Conservation (phyloP, 345 rosid genomes). For the Excoecaria agallocha region DNA sequence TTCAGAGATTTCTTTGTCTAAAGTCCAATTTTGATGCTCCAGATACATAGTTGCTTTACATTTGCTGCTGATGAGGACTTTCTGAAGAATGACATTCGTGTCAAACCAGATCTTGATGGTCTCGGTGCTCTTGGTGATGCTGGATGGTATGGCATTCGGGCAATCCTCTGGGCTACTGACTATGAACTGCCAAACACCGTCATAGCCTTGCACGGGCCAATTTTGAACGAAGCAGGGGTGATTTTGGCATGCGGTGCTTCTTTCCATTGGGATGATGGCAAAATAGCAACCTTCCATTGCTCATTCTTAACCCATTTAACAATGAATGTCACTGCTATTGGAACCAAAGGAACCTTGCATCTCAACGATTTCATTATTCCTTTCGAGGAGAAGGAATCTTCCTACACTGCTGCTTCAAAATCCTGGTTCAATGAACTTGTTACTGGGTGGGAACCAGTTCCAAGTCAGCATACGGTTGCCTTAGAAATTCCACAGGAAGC, state of each 20-base stretch:
- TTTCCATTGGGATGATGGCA: conserved; percentile 62
- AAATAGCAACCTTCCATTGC: conserved; percentile 59
- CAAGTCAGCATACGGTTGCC: conserved; percentile 46
- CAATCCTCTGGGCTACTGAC: conserved; percentile 52
- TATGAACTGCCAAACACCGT: conserved; percentile 65
- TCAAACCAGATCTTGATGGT: conserved; percentile 77
- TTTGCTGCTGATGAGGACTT: conserved; percentile 49
- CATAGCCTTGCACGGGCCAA: conserved; percentile 43
- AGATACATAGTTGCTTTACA: conserved; percentile 64
- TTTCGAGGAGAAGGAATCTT: conserved; percentile 54
- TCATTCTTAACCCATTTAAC: conserved; percentile 76
- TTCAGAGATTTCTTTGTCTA: neutral
- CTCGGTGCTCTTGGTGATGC: conserved; percentile 85
- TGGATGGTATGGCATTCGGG: conserved; percentile 81
- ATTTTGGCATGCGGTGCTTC: conserved; percentile 69
- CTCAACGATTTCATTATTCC: conserved; percentile 71
- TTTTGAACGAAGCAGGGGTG: conserved; percentile 61
- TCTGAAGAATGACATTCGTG: conserved; percentile 65
- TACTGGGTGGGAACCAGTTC: conserved; percentile 38
- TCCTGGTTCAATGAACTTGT: conserved; percentile 48
- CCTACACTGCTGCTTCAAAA: conserved; percentile 43
- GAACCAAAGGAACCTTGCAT: conserved; percentile 62
- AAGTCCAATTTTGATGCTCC: conserved; percentile 13
- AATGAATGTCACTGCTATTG: conserved; percentile 62
- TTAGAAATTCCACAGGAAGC: conserved; percentile 71